Percentiles rank a stretch among this genome's conserved stretches.
These are phyloP conservation scores for Aurinia saxatilis DNA, from an alignment of 345 rosid genomes.

Conservation along the genomic window DNA sequence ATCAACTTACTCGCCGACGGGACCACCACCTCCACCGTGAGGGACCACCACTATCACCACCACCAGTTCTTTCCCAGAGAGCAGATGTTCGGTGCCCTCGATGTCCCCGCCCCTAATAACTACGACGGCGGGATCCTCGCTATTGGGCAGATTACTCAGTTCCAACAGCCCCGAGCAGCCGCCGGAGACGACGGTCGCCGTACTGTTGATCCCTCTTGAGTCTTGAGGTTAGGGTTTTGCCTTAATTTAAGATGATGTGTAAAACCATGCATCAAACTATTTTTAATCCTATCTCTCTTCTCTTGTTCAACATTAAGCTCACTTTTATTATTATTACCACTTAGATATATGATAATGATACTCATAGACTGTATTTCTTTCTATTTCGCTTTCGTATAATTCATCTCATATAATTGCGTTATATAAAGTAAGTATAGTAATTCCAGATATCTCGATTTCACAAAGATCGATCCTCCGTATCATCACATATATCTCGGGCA, in stretches of 20 bases:
- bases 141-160: conserved; percentile 74
- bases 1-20: conserved; percentile 47
- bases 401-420: too few species aligned
- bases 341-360: too few species aligned
- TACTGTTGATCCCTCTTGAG: conserved; percentile 75
- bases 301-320: conserved; percentile 8
- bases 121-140: conserved; percentile 62
- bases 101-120: conserved; percentile 33
- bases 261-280: neutral
- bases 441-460: too few species aligned
- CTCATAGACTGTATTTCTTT: too few species aligned
- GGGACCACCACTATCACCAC: conserved; percentile 46
- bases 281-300: conserved; percentile 6
- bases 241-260: neutral
- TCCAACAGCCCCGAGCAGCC: conserved; percentile 75
- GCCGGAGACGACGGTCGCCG: conserved; percentile 75
- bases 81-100: conserved; percentile 63
- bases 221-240: conserved; percentile 21
- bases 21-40: conserved; percentile 24
- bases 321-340: conserved; percentile 4
- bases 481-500: too few species aligned
- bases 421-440: too few species aligned
- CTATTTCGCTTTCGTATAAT: too few species aligned
- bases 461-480: too few species aligned
- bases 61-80: conserved; percentile 74